Evolutionary conservation across 352 stramenopile species (phyloP), one percentile per base, ranked within the genome.

Genomic region (Globisporangium radiosum): DNA sequence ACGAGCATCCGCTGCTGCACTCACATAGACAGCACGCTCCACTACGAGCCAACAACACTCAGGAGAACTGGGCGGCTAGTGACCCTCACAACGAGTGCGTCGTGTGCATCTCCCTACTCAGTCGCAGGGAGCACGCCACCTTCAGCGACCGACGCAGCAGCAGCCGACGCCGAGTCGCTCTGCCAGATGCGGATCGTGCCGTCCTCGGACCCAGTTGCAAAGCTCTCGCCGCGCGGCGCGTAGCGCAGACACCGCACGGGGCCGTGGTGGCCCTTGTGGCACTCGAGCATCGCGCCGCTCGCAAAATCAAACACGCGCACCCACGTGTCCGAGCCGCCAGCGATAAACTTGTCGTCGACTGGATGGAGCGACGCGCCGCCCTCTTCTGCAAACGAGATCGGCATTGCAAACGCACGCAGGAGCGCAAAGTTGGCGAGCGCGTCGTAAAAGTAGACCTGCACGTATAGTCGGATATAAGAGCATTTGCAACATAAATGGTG

Each of bases 111-210:
- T 33, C 25, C 25, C 47, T 64, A 65, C 40, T 65, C 62, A 0
- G 47, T 37, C 17, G 45, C 45, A 36, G 45, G 3, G 5, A 33
- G 15, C n/a, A 47, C 47, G 17, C 63, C 52, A 45, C 73, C 72
- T 19, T 88, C 75, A 13, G 74, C 68, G 42, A 92, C 68, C 7
- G 82, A 90, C 39, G 79, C 78, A 1, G 82, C 80, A 14, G 77
- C 77, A 4, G 78, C 73, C 14, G 79, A 90, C 54, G 72, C 72
- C 39, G 71, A 85, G 62, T 92, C 82, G 51, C 71, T 92, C 60
- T 92, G 85, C 96, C 96, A 99, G 58, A 99, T 89, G 64, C 96
- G 92, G 76, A 99, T 98, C 47, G 96, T 99, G 54, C 96, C 97
- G 76, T 99, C 97, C 69, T 99, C 96, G 4, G 88, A 98, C 19